Base-by-base conservation (phyloP, 345 rosid species). In the Eucalyptus fibrosa region DNA sequence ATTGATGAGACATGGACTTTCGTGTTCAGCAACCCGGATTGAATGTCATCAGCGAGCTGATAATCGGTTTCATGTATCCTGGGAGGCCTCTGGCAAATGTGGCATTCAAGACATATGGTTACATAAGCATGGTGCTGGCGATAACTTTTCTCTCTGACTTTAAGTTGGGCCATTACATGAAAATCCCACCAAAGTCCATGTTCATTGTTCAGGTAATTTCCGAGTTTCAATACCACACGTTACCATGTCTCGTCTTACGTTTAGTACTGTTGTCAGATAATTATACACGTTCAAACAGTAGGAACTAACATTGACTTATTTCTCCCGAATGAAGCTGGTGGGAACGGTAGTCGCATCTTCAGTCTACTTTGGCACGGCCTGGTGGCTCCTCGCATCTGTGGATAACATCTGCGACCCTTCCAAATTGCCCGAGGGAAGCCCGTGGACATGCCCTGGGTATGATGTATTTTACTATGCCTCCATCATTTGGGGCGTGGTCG, bases 141-240 rank as follows among this genome's bases (percentile, higher is more conserved):
- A 86, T 94, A 6, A 87, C 59, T 89, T 95, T 94, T 90, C 90
- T 95, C 44, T 67, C 91, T 7, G 96, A 95, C 89, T 93, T 95
- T 92, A 93, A 94, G 91, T 90, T 94, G 19, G 95, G 96, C 16
- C 97, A 95, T 90, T 93, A 94, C 90, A 93, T 95, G 95, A 94
- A 94, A 90, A 91, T 95, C 30, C 95, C 96, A 8, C 97, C 96
- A 3, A 92, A 88, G 90, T 94, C 96, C 49, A 94, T 95, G 95
- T 95, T 93, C 81, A 8, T 92, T 42, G 94, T 89, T 44, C 96
- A 95, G 95, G 95, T 95, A 87, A 62, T 86, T 86, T 50, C 28
- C 16, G 16, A 77, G 26, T 40, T 77, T 77, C 15, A 23, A 12
- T 11, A 77, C 42, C 1, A 37, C 12, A 24, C 28, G 24, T 37